These are phyloP conservation scores for Fusarium veterinarium DNA, from an alignment of 2,329 filamentous ascomycete genomes.

Conservation along the genomic window DNA sequence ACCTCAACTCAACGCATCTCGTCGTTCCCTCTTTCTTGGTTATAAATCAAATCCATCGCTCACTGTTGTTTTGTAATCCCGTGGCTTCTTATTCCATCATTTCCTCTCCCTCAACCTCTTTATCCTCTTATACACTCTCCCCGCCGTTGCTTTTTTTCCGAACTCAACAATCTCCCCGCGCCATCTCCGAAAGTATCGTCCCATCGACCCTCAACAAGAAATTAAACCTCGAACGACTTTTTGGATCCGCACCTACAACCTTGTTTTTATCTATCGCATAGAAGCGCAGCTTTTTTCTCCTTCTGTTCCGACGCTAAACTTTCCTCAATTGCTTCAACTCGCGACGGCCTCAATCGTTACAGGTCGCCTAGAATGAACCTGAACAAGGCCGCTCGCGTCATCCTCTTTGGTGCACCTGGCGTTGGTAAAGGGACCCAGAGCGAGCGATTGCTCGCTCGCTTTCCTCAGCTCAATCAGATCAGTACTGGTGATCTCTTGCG, in stretches of 20 bases:
- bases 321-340: not conserved
- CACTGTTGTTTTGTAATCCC: constrained; percentile 18
- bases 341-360: constrained; percentile 35
- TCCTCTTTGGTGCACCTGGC: constrained; percentile 94
- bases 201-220: constrained; percentile 36
- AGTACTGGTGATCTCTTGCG: constrained; percentile 94
- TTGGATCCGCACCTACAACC: not conserved
- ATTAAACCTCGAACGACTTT: constrained; percentile 14
- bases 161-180: constrained; percentile 37
- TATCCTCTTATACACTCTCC: not conserved
- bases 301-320: no score
- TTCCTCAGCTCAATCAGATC: constrained; percentile 89
- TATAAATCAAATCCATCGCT: constrained; percentile 18
- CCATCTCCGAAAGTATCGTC: constrained; percentile 19
- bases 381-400: constrained; percentile 86
- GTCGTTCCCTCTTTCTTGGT: constrained; percentile 4
- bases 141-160: not conserved
- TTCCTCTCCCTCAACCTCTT: not conserved
- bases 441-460: constrained; percentile 85
- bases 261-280: not conserved
- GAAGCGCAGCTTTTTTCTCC: not conserved
- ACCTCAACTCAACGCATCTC: not conserved
- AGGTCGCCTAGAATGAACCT: constrained; percentile 67
- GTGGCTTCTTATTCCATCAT: not conserved
- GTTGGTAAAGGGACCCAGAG: constrained; percentile 98